These are phyloP conservation scores for Aegle marmelos DNA, from an alignment of 345 rosid genomes.

Conservation along the genomic window DNA sequence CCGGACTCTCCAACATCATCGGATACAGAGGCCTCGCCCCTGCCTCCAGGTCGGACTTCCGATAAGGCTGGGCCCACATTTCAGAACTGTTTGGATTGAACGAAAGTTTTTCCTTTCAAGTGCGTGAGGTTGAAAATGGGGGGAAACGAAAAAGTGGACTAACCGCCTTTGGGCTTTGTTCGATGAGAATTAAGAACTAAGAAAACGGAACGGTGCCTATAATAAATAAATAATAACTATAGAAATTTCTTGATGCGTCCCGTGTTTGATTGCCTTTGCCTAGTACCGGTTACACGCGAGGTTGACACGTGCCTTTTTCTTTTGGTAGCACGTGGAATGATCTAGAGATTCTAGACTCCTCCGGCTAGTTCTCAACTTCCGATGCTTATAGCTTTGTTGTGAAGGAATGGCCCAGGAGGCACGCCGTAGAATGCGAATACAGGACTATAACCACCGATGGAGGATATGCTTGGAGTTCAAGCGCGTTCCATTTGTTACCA, in stretches of 20 bases:
- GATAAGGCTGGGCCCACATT: slow-evolving; percentile 54
- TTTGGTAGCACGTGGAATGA: slow-evolving; percentile 3
- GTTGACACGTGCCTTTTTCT: slow-evolving; percentile 1
- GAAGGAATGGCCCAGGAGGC: not conserved
- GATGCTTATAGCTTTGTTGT: not conserved
- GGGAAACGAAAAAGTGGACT: not conserved
- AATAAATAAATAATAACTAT: not conserved
- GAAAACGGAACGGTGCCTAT: not conserved
- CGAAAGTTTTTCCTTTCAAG: not conserved
- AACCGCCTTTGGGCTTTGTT: not conserved
- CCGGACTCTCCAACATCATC: slow-evolving; percentile 80
- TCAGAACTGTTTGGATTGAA: not conserved
- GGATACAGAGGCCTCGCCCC: slow-evolving; percentile 77
- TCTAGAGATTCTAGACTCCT: slow-evolving; percentile 6
- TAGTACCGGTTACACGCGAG: not conserved
- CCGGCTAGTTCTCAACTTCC: not conserved
- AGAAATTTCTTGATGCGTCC: slow-evolving; percentile 26
- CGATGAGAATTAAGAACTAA: not conserved
- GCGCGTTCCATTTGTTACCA: too few species aligned
- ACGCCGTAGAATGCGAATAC: not conserved
- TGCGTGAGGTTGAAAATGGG: not conserved
- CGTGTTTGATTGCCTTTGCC: not conserved
- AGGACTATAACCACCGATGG: not conserved
- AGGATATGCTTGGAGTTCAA: not conserved
- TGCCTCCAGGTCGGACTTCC: slow-evolving; percentile 64